Base-by-base conservation (phyloP, 257 asterid species). In the Jacaranda mimosifolia region DNA sequence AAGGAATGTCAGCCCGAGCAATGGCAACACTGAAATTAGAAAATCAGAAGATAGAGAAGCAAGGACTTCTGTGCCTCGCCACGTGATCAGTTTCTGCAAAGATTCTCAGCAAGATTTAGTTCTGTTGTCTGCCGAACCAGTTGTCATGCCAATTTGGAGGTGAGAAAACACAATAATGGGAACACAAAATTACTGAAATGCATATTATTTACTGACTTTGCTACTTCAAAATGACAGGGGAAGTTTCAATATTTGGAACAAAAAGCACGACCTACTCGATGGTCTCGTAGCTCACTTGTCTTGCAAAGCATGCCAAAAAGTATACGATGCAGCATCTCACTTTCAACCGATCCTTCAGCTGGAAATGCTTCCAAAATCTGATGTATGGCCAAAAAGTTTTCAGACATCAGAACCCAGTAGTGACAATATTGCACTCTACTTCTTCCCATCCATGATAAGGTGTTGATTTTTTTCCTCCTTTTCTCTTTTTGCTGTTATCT, bases 321-420 rank as follows among this genome's bases (percentile, higher is more conserved):
- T 81, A 76, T 77, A 45, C 9, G 87, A 87, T 13, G 86, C 74
- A 70, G 90, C 92, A 8, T 77, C 46, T 56, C 63, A 65, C 79
- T 68, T 93, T 56, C 87, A 89, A 17, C 63, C 91, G 12, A 74
- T 76, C 81, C 90, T 94, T 76, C 76, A 74, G 19, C 79, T 92
- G 49, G 94, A 89, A 87, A 87, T 92, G 91, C 79, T 85, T 75
- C 91, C 95, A 1, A 92, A 77, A 75, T 36, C 81, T 26, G 83
- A 73, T 18, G 79, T 91, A 64, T 91, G 98, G 98, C 98, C 96
- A 4, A 87, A 87, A 80, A 87, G 92, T 69, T 94, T 94, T 72
- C 32, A 52, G 78, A 84, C 7, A 19, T 64, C 82, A 48, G 77
- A 70, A 51, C 98, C 98, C 9, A 64, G 80, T 63, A 86, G 78